A percentile compares a stretch with the other conserved stretches of the same genome.
phyloP scores from a whole-genome alignment of 2,329 filamentous ascomycete genomes.

The Plenodomus biglobosus region DNA sequence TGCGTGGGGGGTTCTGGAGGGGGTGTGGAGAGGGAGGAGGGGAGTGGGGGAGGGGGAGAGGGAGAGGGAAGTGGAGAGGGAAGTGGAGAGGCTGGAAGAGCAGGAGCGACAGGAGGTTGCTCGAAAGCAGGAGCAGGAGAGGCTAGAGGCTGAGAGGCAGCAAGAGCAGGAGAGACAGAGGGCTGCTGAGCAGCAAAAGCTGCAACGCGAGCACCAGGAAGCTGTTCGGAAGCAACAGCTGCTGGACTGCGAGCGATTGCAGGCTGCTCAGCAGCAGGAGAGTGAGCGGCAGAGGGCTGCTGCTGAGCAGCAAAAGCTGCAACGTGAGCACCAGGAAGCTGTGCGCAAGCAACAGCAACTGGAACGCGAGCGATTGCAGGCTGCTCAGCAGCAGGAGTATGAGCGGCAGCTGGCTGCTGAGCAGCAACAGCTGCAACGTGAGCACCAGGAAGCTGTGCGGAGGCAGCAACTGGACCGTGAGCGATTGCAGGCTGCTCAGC shows the following conservation, averaged over 20 bases:
- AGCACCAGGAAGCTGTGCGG: not conserved
- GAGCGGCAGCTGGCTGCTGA: not conserved
- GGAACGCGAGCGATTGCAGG: not conserved
- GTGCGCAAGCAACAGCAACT: too few relatives aligned
- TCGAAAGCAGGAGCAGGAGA: not conserved
- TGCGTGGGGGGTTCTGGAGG: too few relatives aligned
- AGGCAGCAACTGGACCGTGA: too few relatives aligned
- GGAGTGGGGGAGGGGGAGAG: too few relatives aligned
- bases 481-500: not conserved
- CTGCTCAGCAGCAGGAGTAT: not conserved
- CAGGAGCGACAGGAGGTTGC: not conserved
- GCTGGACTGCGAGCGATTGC: too few relatives aligned
- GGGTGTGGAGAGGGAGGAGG: too few relatives aligned
- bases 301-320: too few relatives aligned
- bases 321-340: too few relatives aligned
- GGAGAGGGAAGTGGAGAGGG: too few relatives aligned
- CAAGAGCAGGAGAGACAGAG: not conserved
- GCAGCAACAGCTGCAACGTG: not conserved
- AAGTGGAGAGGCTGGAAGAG: not conserved
- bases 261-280: too few relatives aligned
- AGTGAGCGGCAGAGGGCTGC: too few relatives aligned
- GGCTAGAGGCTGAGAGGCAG: not conserved
- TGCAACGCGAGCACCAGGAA: not conserved
- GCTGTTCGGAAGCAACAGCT: not conserved
- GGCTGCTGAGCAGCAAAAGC: not conserved